Evolutionary conservation across 257 asterid genomes (phyloP).

Genomic region (Nemophila menziesii): DNA sequence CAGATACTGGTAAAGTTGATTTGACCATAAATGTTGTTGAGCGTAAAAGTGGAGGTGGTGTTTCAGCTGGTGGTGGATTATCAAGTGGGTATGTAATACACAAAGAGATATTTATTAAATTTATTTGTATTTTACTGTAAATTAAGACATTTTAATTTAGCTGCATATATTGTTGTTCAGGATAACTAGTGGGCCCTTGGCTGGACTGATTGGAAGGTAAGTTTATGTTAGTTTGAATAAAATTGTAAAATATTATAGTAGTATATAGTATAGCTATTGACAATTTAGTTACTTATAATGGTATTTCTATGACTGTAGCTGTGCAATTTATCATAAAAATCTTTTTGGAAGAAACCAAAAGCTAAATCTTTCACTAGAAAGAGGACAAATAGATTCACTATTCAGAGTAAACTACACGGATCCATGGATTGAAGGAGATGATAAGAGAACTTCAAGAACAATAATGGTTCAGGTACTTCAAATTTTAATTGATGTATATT

Average conservation of each 20-base stretch:
- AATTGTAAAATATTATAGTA: neutral
- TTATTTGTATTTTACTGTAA: neutral
- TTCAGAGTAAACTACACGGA: conserved; percentile 83
- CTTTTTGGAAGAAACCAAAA: conserved; percentile 94
- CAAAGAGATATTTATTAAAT: neutral
- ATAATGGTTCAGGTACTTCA: conserved; percentile 76
- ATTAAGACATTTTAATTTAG: neutral
- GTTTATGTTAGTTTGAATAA: neutral
- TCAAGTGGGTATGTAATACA: conserved; percentile 79
- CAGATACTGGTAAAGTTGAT: conserved; percentile 84
- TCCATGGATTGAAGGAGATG: conserved; percentile 99
- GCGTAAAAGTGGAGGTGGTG: conserved; percentile 84
- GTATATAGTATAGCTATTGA: neutral
- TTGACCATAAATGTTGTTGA: conserved; percentile 84
- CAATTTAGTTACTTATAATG: no score
- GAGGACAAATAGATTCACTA: conserved; percentile 92
- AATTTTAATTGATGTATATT: conserved; percentile 3
- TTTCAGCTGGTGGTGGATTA: conserved; percentile 97
- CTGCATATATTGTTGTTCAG: conserved; percentile 26
- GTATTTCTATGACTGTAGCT: conserved; percentile 38
- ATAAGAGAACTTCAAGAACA: conserved; percentile 91
- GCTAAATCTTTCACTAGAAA: conserved; percentile 82
- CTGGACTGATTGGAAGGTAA: conserved; percentile 98
- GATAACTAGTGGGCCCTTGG: conserved; percentile 91
- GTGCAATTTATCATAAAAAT: conserved; percentile 83